Evolutionary conservation across 805 yeast species (phyloP).

Genomic region (Candida stauntonica): DNA sequence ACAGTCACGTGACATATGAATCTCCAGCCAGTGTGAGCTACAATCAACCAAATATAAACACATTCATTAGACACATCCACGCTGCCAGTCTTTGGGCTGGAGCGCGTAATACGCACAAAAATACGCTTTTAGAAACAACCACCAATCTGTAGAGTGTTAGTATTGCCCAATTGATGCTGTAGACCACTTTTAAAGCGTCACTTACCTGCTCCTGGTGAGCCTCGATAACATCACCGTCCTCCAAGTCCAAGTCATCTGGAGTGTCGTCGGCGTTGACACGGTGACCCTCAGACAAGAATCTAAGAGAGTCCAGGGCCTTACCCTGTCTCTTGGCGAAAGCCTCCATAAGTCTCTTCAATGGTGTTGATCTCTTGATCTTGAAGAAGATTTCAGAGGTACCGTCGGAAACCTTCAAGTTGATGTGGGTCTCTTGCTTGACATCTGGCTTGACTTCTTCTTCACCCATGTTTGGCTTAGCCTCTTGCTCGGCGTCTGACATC

Average conservation of each 20-base stretch:
- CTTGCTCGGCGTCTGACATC: conserved; percentile 31
- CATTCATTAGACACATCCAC: no score
- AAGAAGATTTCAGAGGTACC: conserved; percentile 91
- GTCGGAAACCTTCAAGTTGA: conserved; percentile 91
- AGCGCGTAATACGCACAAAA: no score
- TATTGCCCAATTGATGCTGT: conserved; percentile 21
- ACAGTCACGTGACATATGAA: no score
- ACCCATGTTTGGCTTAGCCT: conserved; percentile 29
- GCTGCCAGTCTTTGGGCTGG: no score
- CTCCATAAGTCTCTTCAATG: conserved; percentile 91
- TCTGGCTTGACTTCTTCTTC: conserved; percentile 42
- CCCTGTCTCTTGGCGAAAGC: conserved; percentile 98
- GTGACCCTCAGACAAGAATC: conserved; percentile 92
- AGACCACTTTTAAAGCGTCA: conserved; percentile 24
- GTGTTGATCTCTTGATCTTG: conserved; percentile 91
- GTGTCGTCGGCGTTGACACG: conserved; percentile 85
- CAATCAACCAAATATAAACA: no score
- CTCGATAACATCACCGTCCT: conserved; percentile 94
- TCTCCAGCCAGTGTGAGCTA: no score
- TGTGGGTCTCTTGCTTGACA: conserved; percentile 70
- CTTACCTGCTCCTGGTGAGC: conserved; percentile 96
- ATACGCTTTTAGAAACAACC: conserved; percentile 10
- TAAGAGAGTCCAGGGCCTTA: conserved; percentile 71
- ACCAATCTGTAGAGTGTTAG: conserved; percentile 20
- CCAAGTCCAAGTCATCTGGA: conserved; percentile 89